Conservation (phyloP, 1,139 yeast genomes). For the Entelexis sorbosivorans region DNA sequence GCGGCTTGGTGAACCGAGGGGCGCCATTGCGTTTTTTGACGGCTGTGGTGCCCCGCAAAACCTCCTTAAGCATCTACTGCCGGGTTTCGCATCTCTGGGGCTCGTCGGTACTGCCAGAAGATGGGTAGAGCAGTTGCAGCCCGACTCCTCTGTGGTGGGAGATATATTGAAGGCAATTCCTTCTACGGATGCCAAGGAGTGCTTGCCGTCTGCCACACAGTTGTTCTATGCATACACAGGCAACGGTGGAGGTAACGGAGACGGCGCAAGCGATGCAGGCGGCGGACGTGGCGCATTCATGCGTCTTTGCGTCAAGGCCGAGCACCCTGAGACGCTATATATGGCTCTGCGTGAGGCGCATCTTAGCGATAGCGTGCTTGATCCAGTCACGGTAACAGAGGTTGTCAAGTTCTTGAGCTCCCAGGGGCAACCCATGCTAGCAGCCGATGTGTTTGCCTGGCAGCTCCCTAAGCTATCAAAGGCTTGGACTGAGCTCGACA, state of each 20-base stretch:
- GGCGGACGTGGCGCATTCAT: conserved; percentile 17
- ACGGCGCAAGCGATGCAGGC: conserved; percentile 9
- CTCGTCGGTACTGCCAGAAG: conserved; percentile 28
- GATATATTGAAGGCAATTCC: conserved; percentile 10
- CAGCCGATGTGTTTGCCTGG: conserved; percentile 23
- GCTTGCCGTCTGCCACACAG: conserved; percentile 19
- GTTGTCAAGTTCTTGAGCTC: conserved; percentile 23
- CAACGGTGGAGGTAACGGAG: not conserved
- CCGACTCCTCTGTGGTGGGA: not conserved
- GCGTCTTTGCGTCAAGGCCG: conserved; percentile 21
- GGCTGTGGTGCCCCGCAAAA: conserved; percentile 17
- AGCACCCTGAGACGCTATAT: conserved; percentile 24
- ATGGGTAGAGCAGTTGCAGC: conserved; percentile 29
- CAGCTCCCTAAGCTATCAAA: conserved; percentile 16
- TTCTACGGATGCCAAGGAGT: not conserved
- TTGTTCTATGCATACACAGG: conserved; percentile 15
- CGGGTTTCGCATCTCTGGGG: conserved; percentile 29
- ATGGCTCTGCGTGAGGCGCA: conserved; percentile 30
- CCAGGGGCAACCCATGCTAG: conserved; percentile 21
- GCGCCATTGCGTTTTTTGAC: conserved; percentile 19
- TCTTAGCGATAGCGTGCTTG: conserved; percentile 29
- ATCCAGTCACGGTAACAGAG: conserved; percentile 27
- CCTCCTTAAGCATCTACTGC: conserved; percentile 19
- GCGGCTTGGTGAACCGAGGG: conserved; percentile 8
- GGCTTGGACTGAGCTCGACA: conserved; percentile 7